Base-by-base conservation (phyloP, 208 protist species). In the Kentomonas sorsogonicus region DNA sequence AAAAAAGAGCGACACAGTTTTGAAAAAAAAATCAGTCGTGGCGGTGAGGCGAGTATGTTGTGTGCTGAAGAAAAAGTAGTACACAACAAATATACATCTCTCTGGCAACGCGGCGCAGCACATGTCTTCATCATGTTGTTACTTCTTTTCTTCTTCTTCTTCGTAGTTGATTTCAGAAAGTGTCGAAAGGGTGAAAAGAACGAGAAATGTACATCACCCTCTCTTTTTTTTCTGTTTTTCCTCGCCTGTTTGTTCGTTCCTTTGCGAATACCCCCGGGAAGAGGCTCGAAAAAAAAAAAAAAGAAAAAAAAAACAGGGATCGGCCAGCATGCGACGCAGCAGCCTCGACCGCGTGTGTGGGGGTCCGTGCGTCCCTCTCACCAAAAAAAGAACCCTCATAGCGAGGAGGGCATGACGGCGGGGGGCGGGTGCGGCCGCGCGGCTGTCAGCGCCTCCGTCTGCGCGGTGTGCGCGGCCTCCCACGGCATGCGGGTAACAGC, bases 181-280 rank as follows among this genome's bases (percentile, higher is more conserved):
- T 15, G 9, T 48, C n/a, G 6, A 48, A 25, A 48, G 16, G 25
- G 6, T 9, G n/a, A 48, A 48, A 27, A 48, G n/a, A 27, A 27
- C 25, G n/a, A 11, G 43, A 48, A 26, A 48, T 48, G 25, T 48
- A 13, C 6, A 22, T 27, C 11, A 22, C 20, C 30, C n/a, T 47
- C n/a, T n/a, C 47, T 10, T 13, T 47, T 59, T 26, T 23, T 29
- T 59, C 16, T 59, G 18, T 44, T 59, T 47, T 56, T 60, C 22
- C 26, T 63, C 20, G 45, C 63, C 25, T 60, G 41, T 69, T 69
- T 55, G n/a, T 61, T 44, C 26, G 31, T 60, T 59, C 30, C 18
- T 16, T 61, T 66, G 5, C 45, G 50, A 16, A 9, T 46, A n/a
- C n/a, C n/a, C n/a, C n/a, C n/a, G n/a, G 18, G 48, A 10, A 15